Conservation (phyloP, 768 basidiomycete species). For the Mycena leptocephala region DNA sequence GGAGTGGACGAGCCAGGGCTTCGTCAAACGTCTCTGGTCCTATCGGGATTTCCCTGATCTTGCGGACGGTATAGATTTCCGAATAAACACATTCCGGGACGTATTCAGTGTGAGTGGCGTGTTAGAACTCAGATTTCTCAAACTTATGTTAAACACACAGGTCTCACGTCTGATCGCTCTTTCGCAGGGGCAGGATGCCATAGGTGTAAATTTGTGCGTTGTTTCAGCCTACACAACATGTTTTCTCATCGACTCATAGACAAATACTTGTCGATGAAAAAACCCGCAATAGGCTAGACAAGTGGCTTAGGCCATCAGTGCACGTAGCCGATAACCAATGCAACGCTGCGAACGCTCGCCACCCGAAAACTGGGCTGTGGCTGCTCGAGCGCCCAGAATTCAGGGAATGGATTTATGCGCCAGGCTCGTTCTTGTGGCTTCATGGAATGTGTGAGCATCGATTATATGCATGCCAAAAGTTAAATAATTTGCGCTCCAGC, state of each 20-base stretch:
- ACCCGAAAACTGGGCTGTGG: too few relatives aligned
- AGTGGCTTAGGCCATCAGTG: constrained; percentile 16
- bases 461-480: too few relatives aligned
- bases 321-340: too few relatives aligned
- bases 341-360: too few relatives aligned
- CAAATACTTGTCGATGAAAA: background rate
- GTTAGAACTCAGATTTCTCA: background rate
- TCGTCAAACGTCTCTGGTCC: too few relatives aligned
- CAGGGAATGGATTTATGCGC: too few relatives aligned
- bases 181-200: background rate
- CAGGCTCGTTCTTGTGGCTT: too few relatives aligned
- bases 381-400: too few relatives aligned
- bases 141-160: background rate
- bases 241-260: background rate
- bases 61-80: background rate
- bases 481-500: too few relatives aligned
- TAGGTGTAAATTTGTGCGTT: background rate
- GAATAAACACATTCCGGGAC: constrained; percentile 9
- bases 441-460: too few relatives aligned
- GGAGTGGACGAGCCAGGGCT: background rate
- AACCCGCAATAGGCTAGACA: background rate
- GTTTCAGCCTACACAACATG: too few relatives aligned
- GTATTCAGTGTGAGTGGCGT: background rate
- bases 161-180: background rate
- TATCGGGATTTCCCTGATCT: constrained; percentile 1